Evolutionary conservation across 1,284 basidiomycete species (phyloP), one percentile per base, ranked within the genome.

Genomic region (Cutaneotrichosporon cutaneum): DNA sequence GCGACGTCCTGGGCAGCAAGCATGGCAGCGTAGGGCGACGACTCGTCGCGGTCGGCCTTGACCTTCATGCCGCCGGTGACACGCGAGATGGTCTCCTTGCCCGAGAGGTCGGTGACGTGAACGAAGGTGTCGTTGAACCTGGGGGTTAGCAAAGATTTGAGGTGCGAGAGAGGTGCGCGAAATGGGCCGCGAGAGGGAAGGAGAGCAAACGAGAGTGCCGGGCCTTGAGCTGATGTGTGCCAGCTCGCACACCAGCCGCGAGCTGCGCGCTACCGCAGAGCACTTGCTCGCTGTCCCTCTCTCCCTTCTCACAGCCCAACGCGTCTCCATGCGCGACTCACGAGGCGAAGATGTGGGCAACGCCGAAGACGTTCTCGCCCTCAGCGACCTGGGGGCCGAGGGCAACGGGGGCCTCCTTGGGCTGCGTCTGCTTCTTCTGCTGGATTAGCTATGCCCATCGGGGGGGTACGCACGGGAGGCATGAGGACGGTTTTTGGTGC

Each of bases 51-150:
- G 83, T 99, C 95, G 45, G 95, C 96, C 86, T 99, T 99, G 85
- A 99, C 95, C 85, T 99, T 99, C 96, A 99, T 99, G 70, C 95
- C 95, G 90, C 94, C 94, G 71, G 95, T 99, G 70, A 98, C 93
- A 81, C 95, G 93, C 75, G 90, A 90, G 83, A 99, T 92, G 78
- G 95, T 99, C 86, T 99, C 95, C 85, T 92, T 94, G 77, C 95
- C 96, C 48, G 94, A 94, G 66, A 98, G 85, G 90, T 99, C 96
- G 81, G 95, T 99, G 75, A 99, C 86, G 81, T 99, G 96, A 72
- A 99, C 95, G 82, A 99, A 99, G 70, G 96, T 99, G 81, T 99
- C 95, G 84, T 99, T 99, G 88, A 99, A 99, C 53, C 79, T 81
- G 67, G 11, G 3, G 14, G 45, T 54, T n/a, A 21, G 52, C 32